A percentile compares a stretch with the other conserved stretches of the same genome.
Conservation (phyloP, 2,329 filamentous ascomycete species). For the Fusarium paranaense region DNA sequence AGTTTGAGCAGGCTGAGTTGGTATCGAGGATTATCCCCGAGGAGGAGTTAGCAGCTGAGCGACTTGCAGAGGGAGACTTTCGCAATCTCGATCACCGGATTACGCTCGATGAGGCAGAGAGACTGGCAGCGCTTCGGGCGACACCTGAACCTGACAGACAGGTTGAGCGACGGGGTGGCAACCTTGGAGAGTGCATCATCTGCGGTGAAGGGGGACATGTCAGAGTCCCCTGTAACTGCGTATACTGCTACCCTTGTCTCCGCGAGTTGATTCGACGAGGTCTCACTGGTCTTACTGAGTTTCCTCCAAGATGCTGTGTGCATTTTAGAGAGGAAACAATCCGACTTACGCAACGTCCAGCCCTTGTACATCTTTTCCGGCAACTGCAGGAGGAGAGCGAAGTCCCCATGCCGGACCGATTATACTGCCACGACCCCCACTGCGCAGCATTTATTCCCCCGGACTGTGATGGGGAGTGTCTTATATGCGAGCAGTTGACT, state of each 20-base stretch:
- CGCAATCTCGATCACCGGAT: slow-evolving; percentile 18
- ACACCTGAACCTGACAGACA: neutral
- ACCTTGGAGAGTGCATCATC: slow-evolving; percentile 28
- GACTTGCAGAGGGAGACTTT: slow-evolving; percentile 19
- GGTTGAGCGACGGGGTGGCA: neutral
- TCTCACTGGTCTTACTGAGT: slow-evolving; percentile 29
- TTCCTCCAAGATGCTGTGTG: slow-evolving; percentile 41
- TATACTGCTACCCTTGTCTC: slow-evolving; percentile 37
- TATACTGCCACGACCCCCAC: slow-evolving; percentile 38
- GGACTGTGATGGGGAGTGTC: slow-evolving; percentile 9
- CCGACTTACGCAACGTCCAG: slow-evolving; percentile 17
- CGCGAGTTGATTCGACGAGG: slow-evolving; percentile 33
- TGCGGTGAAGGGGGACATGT: slow-evolving; percentile 21
- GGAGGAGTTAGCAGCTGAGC: slow-evolving; percentile 31
- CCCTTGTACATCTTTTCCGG: slow-evolving; percentile 35
- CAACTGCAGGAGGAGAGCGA: slow-evolving; percentile 30
- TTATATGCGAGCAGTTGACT: slow-evolving; percentile 19
- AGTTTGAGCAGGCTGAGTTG: slow-evolving; percentile 28
- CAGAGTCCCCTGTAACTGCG: slow-evolving; percentile 26
- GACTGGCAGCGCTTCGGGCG: neutral
- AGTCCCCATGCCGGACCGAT: slow-evolving; percentile 1
- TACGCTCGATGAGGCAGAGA: slow-evolving; percentile 28
- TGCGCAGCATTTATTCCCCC: slow-evolving; percentile 40
- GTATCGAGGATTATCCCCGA: slow-evolving; percentile 38
- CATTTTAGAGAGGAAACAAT: slow-evolving; percentile 28